phyloP scores from a whole-genome alignment of 768 basidiomycete species.

The Antrodiella citrinella region DNA sequence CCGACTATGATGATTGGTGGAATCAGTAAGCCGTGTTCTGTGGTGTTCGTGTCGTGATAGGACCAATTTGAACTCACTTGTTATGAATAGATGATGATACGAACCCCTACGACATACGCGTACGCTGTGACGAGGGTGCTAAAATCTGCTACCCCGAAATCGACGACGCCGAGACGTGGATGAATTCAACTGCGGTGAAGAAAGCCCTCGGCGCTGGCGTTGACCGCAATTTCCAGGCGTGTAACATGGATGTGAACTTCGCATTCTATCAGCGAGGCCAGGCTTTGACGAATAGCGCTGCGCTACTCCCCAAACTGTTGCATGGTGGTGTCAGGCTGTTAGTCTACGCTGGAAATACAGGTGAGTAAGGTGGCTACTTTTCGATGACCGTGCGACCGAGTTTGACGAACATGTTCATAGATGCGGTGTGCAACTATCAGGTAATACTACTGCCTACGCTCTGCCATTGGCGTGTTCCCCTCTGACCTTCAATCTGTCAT shows the following conservation, averaged over 20 bases:
- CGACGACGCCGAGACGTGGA: conserved; percentile 41
- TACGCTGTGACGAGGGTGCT: conserved; percentile 35
- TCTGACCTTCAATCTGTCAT: not conserved
- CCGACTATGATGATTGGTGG: not conserved
- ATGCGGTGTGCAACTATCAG: conserved; percentile 32
- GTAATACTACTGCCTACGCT: conserved; percentile 9
- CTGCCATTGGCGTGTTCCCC: no score
- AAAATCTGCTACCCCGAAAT: conserved; percentile 33
- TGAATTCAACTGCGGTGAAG: conserved; percentile 43
- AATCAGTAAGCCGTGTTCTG: not conserved
- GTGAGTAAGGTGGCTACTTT: conserved; percentile 7
- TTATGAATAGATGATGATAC: conserved; percentile 36
- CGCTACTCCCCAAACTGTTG: conserved; percentile 39
- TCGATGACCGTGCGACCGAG: not conserved
- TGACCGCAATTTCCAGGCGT: conserved; percentile 25
- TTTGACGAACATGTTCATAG: not conserved
- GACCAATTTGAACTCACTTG: not conserved
- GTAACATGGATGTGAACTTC: conserved; percentile 33
- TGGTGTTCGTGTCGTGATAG: not conserved
- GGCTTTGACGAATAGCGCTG: conserved; percentile 40
- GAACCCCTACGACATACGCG: conserved; percentile 47
- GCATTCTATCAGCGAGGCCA: conserved; percentile 40
- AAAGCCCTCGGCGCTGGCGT: conserved; percentile 31
- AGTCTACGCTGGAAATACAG: conserved; percentile 26
- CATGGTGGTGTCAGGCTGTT: conserved; percentile 43